These are phyloP conservation scores for Suillus tomentosus DNA, from an alignment of 768 basidiomycete genomes.

Conservation along the genomic window DNA sequence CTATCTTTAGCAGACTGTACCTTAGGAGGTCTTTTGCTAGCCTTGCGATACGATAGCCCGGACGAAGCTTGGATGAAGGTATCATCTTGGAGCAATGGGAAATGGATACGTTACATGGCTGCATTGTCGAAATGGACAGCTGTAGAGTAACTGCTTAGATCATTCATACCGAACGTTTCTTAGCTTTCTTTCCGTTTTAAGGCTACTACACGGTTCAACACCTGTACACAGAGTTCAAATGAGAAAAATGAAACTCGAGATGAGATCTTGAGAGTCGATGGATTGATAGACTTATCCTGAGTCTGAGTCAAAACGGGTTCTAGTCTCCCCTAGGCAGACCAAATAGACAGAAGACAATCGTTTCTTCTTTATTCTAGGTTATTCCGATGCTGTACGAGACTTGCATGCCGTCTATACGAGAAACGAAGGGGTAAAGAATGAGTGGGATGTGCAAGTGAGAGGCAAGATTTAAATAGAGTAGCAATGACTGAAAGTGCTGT, in stretches of 20 bases:
- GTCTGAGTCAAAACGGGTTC: neutral
- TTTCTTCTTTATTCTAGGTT: neutral
- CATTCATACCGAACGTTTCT: too few species aligned
- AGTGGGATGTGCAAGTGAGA: neutral
- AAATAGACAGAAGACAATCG: neutral
- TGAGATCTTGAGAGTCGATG: neutral
- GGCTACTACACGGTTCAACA: neutral
- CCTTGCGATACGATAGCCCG: constrained; percentile 27
- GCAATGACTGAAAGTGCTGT: neutral
- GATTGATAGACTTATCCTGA: neutral
- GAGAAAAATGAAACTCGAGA: neutral
- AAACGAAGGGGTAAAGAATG: neutral
- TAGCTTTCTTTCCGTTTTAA: neutral
- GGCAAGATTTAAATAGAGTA: neutral
- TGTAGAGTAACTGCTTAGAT: neutral
- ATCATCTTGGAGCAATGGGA: constrained; percentile 29
- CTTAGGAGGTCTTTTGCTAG: constrained; percentile 27
- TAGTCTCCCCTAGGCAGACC: neutral
- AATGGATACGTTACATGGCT: constrained; percentile 28
- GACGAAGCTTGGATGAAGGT: constrained; percentile 30
- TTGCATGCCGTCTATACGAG: neutral
- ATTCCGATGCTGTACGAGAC: neutral
- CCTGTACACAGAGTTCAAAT: neutral
- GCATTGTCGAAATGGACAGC: constrained; percentile 24
- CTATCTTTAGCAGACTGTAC: constrained; percentile 31